These are phyloP conservation scores for Populus nigra DNA, from an alignment of 345 rosid species.

Conservation along the genomic window DNA sequence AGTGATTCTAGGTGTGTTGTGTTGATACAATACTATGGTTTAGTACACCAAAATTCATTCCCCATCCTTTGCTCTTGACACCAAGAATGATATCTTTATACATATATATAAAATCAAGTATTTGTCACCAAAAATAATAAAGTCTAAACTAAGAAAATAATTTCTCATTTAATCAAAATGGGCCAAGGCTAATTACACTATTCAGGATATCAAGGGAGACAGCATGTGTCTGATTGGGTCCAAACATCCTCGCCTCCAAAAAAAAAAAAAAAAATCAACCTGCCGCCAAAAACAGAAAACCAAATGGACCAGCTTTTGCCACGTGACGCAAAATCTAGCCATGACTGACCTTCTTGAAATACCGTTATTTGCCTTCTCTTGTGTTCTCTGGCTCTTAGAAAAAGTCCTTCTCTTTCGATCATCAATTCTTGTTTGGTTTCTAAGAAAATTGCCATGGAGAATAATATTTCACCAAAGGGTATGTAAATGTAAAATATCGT, in stretches of 20 bases:
- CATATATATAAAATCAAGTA: no score
- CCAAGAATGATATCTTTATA: no score
- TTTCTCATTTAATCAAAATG: no score
- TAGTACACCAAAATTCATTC: no score
- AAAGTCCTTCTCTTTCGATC: neutral
- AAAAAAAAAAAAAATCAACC: neutral
- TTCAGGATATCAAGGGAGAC: neutral
- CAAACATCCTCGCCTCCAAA: neutral
- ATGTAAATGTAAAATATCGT: neutral
- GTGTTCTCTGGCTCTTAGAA: neutral
- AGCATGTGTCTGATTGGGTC: neutral
- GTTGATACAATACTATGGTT: no score
- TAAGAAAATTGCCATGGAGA: neutral
- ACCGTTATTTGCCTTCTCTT: neutral
- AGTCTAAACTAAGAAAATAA: no score
- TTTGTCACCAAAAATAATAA: no score
- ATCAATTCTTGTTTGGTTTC: neutral
- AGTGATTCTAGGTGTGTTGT: no score
- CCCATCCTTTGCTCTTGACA: no score
- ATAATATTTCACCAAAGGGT: slow-evolving; percentile 1
- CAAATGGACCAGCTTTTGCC: slow-evolving; percentile 28
- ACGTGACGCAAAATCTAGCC: slow-evolving; percentile 20
- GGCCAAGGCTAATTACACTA: neutral
- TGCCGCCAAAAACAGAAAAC: neutral
- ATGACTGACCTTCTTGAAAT: neutral